Conservation (phyloP, 2,329 filamentous ascomycete genomes). For the Cryphonectria japonica region DNA sequence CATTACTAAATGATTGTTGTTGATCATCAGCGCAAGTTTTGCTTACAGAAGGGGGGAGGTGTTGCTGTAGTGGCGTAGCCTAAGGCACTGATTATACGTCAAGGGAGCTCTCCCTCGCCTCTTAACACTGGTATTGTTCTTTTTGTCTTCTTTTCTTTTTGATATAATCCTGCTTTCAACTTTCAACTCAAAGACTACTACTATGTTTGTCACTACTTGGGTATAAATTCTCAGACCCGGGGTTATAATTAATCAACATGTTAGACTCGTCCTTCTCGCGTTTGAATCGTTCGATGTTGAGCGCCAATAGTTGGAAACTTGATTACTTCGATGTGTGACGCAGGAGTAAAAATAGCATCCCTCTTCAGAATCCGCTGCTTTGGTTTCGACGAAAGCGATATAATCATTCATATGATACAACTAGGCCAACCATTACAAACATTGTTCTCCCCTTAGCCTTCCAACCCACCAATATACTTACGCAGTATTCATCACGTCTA, state of each 20-base stretch:
- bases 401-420: background rate
- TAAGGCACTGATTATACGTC: background rate
- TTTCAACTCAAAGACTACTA: background rate
- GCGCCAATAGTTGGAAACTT: background rate
- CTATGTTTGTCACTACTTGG: background rate
- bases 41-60: background rate
- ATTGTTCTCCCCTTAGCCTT: background rate
- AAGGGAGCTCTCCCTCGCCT: background rate
- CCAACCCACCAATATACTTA: background rate
- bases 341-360: background rate
- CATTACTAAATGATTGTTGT: background rate
- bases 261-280: background rate
- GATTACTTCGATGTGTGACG: background rate
- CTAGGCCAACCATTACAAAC: background rate
- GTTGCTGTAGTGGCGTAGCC: too few relatives aligned
- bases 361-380: background rate
- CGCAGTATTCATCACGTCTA: background rate
- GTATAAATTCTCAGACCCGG: background rate
- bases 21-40: background rate
- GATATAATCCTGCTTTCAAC: background rate
- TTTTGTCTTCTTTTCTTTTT: background rate
- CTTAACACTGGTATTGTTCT: background rate
- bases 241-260: too few relatives aligned
- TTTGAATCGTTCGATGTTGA: background rate
- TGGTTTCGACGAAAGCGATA: background rate